These are phyloP conservation scores for Yamadazyma akitaensis DNA, from an alignment of 805 yeast genomes.

Conservation along the genomic window DNA sequence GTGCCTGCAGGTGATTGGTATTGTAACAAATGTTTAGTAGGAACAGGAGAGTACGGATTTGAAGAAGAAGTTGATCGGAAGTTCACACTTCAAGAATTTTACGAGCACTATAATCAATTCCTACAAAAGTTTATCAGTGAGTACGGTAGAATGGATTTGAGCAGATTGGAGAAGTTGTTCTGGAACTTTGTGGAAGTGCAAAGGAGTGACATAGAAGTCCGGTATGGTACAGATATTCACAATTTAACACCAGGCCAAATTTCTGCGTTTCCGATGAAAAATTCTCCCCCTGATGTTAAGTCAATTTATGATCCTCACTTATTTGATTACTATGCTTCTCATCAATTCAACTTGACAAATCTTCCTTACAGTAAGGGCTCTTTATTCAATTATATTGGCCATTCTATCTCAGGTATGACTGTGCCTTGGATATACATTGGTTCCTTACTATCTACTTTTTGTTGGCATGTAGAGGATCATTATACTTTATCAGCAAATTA, in stretches of 20 bases:
- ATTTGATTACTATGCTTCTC: slow-evolving; percentile 41
- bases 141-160: slow-evolving; percentile 34
- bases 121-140: slow-evolving; percentile 37
- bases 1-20: slow-evolving; percentile 69
- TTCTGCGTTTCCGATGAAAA: slow-evolving; percentile 67
- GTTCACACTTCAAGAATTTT: slow-evolving; percentile 61
- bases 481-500: slow-evolving; percentile 88
- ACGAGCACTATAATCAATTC: slow-evolving; percentile 51
- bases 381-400: slow-evolving; percentile 59
- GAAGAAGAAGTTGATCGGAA: slow-evolving; percentile 56
- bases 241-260: slow-evolving; percentile 60
- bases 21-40: slow-evolving; percentile 80
- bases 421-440: slow-evolving; percentile 95
- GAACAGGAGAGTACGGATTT: slow-evolving; percentile 86
- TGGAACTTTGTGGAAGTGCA: slow-evolving; percentile 53
- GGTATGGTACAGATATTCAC: slow-evolving; percentile 86
- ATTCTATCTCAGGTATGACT: slow-evolving; percentile 86
- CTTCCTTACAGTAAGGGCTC: slow-evolving; percentile 72
- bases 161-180: slow-evolving; percentile 57
- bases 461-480: slow-evolving; percentile 97
- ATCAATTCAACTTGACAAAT: slow-evolving; percentile 74
- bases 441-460: slow-evolving; percentile 82
- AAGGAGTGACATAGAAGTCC: slow-evolving; percentile 52
- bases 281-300: slow-evolving; percentile 17
- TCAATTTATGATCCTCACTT: slow-evolving; percentile 10